Evolutionary conservation across 179 eudicot genomes (phyloP), one percentile per base, ranked within the genome.

Genomic region (Silene vulgaris): DNA sequence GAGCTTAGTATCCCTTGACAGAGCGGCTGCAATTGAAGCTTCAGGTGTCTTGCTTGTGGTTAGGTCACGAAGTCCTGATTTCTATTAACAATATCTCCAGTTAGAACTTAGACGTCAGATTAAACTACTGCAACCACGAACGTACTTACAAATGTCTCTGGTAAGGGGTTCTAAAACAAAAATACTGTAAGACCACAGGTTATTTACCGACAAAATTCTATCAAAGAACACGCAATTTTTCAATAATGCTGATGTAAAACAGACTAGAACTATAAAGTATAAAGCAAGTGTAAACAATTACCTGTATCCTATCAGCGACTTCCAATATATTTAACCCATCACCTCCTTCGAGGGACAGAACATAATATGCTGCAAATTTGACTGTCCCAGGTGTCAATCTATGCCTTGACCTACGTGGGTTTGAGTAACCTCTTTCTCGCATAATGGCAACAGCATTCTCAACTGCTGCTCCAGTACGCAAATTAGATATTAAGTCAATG

Each of bases 1-100:
- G 67, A 93, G 93, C 78, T 89, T 93, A 40, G 91, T 82, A 76
- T 93, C 98, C 83, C 98, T 91, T 4, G 98, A 93, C 65, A 93
- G 81, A 69, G 98, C 98, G 63, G 97, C 98, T 48, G 98, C 91
- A 72, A 93, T 89, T 59, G 98, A 93, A 52, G 98, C 98, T 84
- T 93, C 97, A 21, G 98, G 98, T 17, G 98, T 93, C 87, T 89
- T 93, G 82, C 97, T 93, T 69, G 98, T 93, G 29, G 96, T 89
- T 50, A 93, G 89, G 79, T 93, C 97, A 68, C 98, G 88, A 37
- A 91, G 93, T 65, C 98, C 98, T 73, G 97, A 91, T 88, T 82
- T 93, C 98, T 93, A 57, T 43, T 28, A 78, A 32, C 32, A 68
- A 65, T 26, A 82, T 6, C 35, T 28, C 35, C 14, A 70, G 37